Evolutionary conservation across 2,329 filamentous ascomycete genomes (phyloP), one percentile per base, ranked within the genome.

Genomic region (Xylariaceae sp.): DNA sequence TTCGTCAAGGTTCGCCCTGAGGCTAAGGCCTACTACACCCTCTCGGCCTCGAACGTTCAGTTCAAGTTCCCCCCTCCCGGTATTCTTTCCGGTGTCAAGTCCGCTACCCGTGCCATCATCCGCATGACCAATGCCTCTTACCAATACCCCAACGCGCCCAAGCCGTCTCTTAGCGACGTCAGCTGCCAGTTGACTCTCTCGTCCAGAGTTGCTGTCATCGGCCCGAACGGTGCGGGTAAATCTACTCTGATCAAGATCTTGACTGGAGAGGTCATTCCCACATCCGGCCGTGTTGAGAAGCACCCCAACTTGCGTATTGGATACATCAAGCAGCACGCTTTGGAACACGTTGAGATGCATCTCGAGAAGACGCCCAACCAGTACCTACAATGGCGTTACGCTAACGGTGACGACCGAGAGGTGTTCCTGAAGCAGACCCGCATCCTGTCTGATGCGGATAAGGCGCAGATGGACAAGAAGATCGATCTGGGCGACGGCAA

Each of bases 281-380:
- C 88, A 63, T 76, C 77, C 17, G 94, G 94, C 64, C 90, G 87
- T 73, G 94, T 99, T 23, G 92, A 97, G 81, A 97, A 97, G 81
- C 94, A 99, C 75, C 94, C 94, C 67, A 99, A 99, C 75, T 78
- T 99, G 71, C 92, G 94, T 82, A 97, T 99, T 69, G 94, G 94
- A 57, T 99, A 99, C 80, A 97, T 99, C 80, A 97, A 97, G 80
- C 94, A 99, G 80, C 94, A 99, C 76, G 94, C 94, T 50, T 83
- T 99, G 10, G 94, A 99, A 81, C 94, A 99, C 84, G 94, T 99
- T 9, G 93, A 99, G 78, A 96, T 97, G 93, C 94, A 99, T 73
- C 81, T 97, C 68, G 94, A 99, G 77, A 99, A 99, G 85, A 99
- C 94, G 0, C 94, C 94, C 47, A 97, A 96, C 74, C 94, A 99